Base-by-base conservation (phyloP, 257 asterid species). In the Scutellaria baicalensis region DNA sequence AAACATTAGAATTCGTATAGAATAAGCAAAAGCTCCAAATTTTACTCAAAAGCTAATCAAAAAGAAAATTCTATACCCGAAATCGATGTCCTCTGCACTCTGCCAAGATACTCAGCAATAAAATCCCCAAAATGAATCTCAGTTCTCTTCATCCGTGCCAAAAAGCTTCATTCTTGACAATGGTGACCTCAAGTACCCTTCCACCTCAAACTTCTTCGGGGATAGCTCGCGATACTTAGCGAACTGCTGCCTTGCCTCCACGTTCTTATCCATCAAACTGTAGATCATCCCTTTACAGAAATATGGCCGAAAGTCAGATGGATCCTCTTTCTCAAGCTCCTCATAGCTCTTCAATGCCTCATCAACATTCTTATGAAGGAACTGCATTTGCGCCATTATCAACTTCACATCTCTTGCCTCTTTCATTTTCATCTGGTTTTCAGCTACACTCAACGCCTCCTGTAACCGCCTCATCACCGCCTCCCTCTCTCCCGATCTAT, bases 251-350 rank as follows among this genome's bases (percentile, higher is more conserved):
- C 81, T 76, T 9, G 96, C 97, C 79, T 92, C 97, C 42, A 58
- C 77, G 59, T 90, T 82, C 76, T 67, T 86, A 70, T 86, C 93
- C 74, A 86, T 77, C 77, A 90, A 79, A 66, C 90, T 88, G 67
- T 66, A 90, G 13, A 92, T 86, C 95, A 90, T 80, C 54, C 98
- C 98, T 85, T 85, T 93, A 52, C 97, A 93, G 54, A 93, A 93
- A 69, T 84, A 88, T 0, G 98, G 95, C 75, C 97, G 82, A 64
- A 90, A 93, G 85, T 93, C 97, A 21, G 86, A 78, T 0, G 95
- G 92, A 62, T 88, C 97, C 78, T 93, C 97, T 56, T 64, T 82
- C 49, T 62, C 83, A 13, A 93, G 88, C 77, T 80, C 90, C 2
- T 90, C 98, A n/a, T 84, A 92, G 55, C 83, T 90, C 76, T 42